Percentiles rank a stretch among this genome's conserved stretches.
Conservation (phyloP, 2,329 filamentous ascomycete genomes). For the Exophiala calicioides region DNA sequence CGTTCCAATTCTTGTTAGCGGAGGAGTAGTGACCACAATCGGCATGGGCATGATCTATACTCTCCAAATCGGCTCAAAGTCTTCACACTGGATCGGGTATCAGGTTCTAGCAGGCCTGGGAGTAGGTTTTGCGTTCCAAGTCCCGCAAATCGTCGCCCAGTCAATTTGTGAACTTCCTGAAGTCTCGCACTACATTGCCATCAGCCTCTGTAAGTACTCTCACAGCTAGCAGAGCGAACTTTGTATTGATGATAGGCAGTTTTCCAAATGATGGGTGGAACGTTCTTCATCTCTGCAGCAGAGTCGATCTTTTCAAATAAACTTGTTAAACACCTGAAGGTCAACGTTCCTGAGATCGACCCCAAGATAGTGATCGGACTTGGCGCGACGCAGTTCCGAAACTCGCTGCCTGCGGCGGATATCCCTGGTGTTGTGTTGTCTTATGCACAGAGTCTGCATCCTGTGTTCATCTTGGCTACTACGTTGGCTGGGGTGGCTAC, state of each 20-base stretch:
- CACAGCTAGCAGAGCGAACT: neutral
- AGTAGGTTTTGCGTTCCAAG: slow-evolving; percentile 31
- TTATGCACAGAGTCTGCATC: slow-evolving; percentile 35
- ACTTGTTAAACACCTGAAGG: slow-evolving; percentile 29
- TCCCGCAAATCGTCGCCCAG: neutral
- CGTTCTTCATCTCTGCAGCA: slow-evolving; percentile 34
- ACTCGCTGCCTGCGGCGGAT: slow-evolving; percentile 30
- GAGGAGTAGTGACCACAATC: slow-evolving; percentile 31
- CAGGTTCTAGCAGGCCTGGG: slow-evolving; percentile 37
- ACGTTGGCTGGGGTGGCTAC: slow-evolving; percentile 21
- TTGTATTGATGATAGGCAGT: slow-evolving; percentile 31
- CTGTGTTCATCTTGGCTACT: slow-evolving; percentile 23
- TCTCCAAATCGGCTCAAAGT: slow-evolving; percentile 30
- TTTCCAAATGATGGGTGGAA: slow-evolving; percentile 33
- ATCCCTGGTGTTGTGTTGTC: slow-evolving; percentile 31
- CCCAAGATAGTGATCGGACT: slow-evolving; percentile 29
- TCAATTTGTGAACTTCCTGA: slow-evolving; percentile 1
- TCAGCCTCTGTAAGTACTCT: slow-evolving; percentile 25
- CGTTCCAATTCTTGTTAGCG: slow-evolving; percentile 27
- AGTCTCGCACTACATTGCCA: neutral
- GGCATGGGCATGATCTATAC: slow-evolving; percentile 38
- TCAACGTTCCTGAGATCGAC: slow-evolving; percentile 30
- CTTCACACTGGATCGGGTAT: slow-evolving; percentile 40
- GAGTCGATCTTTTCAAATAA: slow-evolving; percentile 36
- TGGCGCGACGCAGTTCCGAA: slow-evolving; percentile 35